Percentiles rank a stretch among this genome's conserved stretches.
phyloP scores from a whole-genome alignment of 345 rosid genomes.

The Brassica napus region DNA sequence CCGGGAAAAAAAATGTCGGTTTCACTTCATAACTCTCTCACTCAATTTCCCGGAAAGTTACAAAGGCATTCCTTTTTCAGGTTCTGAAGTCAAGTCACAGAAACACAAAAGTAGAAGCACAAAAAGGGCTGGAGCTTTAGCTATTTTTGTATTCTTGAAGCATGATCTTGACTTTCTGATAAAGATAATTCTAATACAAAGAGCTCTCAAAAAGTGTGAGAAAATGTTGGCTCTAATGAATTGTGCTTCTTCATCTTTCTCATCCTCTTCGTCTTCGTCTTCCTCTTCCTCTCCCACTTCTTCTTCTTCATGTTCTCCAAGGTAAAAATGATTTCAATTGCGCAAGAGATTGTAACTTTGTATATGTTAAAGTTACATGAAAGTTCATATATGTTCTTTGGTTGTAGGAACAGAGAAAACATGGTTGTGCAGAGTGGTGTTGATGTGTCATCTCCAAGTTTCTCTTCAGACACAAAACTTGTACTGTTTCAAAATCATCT shows the following conservation, averaged over 20 bases:
- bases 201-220: slow-evolving; percentile 13
- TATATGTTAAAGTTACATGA: background rate
- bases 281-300: slow-evolving; percentile 49
- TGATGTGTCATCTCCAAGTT: slow-evolving; percentile 48
- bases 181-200: slow-evolving; percentile 1
- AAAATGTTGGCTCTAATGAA: slow-evolving; percentile 49
- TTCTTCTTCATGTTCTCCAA: slow-evolving; percentile 29
- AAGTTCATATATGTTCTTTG: background rate
- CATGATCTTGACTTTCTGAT: slow-evolving; percentile 26
- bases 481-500: slow-evolving; percentile 46
- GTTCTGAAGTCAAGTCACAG: slow-evolving; percentile 22
- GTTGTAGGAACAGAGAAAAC: slow-evolving; percentile 17
- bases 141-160: slow-evolving; percentile 1
- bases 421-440: slow-evolving; percentile 47
- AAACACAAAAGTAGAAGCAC: slow-evolving; percentile 9
- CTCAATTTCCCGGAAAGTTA: slow-evolving; percentile 35
- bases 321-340: slow-evolving; percentile 38
- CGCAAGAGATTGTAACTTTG: background rate
- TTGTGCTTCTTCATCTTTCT: slow-evolving; percentile 47
- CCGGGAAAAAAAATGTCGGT: slow-evolving; percentile 38
- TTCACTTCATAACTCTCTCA: slow-evolving; percentile 14
- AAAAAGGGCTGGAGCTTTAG: slow-evolving; percentile 26
- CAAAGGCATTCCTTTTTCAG: slow-evolving; percentile 28
- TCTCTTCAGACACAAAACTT: slow-evolving; percentile 41
- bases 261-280: slow-evolving; percentile 43